Evolutionary conservation across 2,329 filamentous ascomycete genomes (phyloP), one percentile per base, ranked within the genome.

Genomic region (Cladosporium sp.): DNA sequence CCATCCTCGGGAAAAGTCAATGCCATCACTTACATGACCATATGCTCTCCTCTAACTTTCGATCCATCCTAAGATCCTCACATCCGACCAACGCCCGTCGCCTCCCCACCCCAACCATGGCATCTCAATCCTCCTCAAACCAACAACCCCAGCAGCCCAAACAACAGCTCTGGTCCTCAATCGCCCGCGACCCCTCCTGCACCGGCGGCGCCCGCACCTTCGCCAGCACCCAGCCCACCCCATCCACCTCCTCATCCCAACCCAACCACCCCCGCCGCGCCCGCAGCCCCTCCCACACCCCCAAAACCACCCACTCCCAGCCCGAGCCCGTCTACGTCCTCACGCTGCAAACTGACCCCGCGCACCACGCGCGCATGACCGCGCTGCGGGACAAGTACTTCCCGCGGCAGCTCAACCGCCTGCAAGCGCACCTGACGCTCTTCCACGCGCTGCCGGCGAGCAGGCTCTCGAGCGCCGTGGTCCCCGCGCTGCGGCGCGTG

Each of bases 391-490:
- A 67, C 14, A 58, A 63, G 28, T 71, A 74, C 59, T 76, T 75
- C 45, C 73, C 72, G 0, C 61, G 60, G n/a, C 63, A 64, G 9
- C 59, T 74, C 53, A 75, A 75, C 57, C 69, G 69, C 37, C 69
- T 70, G 1, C 68, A 67, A 2, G 72, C 72, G 4, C 72, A 76
- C 54, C 56, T 76, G 14, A 74, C 72, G 1, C 64, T 75, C 3
- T 75, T 75, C 59, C 72, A 75, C 55, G 72, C 72, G 5, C 63
- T 76, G 22, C 73, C 73, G 0, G 67, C 65, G 42, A 72, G 69
- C 37, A 67, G 68, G 45, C 59, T 73, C 13, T 55, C 63, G n/a
- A 56, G 59, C 34, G 54, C 55, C 22, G 67, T 75, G 11, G 62
- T 71, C 9, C 63, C 64, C 6, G 58, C 59, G 2, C 54, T 75